Evolutionary conservation across 441 rosid species (phyloP).

Genomic region (Brassica hybrid): DNA sequence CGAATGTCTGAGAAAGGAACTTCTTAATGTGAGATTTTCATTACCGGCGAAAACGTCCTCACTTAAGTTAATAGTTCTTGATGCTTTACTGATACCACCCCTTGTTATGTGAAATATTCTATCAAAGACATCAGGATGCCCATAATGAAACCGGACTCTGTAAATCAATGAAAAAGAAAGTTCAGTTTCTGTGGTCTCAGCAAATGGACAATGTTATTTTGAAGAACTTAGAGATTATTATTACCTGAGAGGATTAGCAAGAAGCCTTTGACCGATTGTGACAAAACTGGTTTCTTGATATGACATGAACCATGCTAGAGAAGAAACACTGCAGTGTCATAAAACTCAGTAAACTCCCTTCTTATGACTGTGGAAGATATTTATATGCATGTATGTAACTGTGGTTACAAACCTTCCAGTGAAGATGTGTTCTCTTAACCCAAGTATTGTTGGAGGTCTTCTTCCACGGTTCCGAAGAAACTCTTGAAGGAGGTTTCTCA

Average conservation of each 20-base stretch:
- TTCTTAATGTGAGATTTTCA: too few species aligned
- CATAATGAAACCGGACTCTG: conserved; percentile 98
- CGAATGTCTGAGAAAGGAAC: conserved; percentile 14
- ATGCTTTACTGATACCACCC: conserved; percentile 99
- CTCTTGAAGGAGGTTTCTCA: conserved; percentile 97
- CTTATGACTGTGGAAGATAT: not conserved
- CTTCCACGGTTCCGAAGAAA: conserved; percentile 75
- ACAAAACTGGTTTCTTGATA: conserved; percentile 98
- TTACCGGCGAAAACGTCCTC: conserved; percentile 98
- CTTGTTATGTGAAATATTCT: conserved; percentile 92
- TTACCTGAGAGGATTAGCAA: conserved; percentile 96
- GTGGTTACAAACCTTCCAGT: conserved; percentile 94
- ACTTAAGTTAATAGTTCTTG: conserved; percentile 90
- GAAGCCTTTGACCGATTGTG: conserved; percentile 97
- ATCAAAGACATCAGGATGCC: conserved; percentile 97
- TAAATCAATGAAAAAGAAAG: conserved; percentile 31
- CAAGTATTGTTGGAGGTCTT: conserved; percentile 87
- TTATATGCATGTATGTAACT: conserved; percentile 12
- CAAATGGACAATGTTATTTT: conserved; percentile 29
- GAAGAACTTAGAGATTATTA: not conserved
- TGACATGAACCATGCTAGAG: conserved; percentile 99
- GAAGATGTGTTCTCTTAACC: conserved; percentile 93
- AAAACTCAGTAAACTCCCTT: not conserved
- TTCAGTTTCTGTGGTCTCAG: conserved; percentile 10
- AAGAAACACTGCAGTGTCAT: conserved; percentile 79